phyloP scores from a whole-genome alignment of 371 early-diverging fungal genomes.

The Vavraia culicis region DNA sequence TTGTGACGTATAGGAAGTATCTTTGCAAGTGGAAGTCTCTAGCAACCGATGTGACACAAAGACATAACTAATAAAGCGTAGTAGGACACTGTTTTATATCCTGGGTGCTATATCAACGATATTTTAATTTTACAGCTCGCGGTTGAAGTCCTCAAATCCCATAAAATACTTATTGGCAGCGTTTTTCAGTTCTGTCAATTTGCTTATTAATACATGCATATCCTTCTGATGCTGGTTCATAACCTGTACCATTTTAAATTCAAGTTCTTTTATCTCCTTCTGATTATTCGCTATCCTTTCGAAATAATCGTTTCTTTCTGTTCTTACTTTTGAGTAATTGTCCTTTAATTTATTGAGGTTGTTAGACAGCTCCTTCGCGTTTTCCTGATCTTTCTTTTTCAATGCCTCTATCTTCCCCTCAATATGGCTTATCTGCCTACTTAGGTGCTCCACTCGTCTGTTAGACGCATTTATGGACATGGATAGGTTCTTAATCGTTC shows the following conservation, averaged over 20 bases:
- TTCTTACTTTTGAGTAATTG: constrained; percentile 16
- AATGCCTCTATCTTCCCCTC: constrained; percentile 29
- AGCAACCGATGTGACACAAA: too few species aligned
- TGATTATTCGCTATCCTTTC: constrained; percentile 20
- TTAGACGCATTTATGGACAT: constrained; percentile 20
- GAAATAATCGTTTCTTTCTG: constrained; percentile 10
- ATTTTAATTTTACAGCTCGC: too few species aligned
- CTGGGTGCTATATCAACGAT: too few species aligned
- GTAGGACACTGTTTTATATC: too few species aligned
- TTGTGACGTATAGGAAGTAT: too few species aligned
- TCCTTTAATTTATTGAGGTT: constrained; percentile 21
- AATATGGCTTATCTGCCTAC: constrained; percentile 31
- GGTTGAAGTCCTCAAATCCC: too few species aligned
- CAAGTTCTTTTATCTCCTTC: constrained; percentile 10
- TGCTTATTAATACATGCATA: too few species aligned
- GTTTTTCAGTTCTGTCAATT: too few species aligned
- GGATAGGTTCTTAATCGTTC: constrained; percentile 17
- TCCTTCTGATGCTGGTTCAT: constrained; percentile 2
- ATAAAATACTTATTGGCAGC: too few species aligned
- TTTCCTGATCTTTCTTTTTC: constrained; percentile 23
- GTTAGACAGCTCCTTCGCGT: constrained; percentile 11
- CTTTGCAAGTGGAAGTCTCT: too few species aligned
- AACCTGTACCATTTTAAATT: constrained; percentile 1
- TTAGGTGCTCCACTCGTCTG: constrained; percentile 21
- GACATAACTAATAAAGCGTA: too few species aligned